Conservation (phyloP, 202 grass and related monocot species). For the Setaria italica region DNA sequence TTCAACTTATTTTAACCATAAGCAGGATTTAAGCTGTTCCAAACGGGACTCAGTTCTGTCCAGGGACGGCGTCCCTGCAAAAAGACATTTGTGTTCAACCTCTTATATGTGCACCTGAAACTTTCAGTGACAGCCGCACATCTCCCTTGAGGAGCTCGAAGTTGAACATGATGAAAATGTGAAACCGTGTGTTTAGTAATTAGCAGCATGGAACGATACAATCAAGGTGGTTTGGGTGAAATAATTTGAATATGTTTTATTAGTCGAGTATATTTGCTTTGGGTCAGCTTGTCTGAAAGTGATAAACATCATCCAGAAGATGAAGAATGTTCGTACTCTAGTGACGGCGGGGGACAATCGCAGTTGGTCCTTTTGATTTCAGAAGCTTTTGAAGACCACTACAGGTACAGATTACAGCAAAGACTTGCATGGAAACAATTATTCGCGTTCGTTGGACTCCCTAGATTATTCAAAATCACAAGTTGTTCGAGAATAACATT, state of each 20-base stretch:
- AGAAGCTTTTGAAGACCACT: background rate
- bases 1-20: too few species aligned
- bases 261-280: background rate
- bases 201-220: background rate
- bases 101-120: too few species aligned
- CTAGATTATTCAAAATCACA: background rate
- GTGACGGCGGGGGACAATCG: background rate
- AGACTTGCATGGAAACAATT: background rate
- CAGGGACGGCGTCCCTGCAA: too few species aligned
- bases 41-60: too few species aligned
- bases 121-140: background rate
- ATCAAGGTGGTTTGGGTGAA: background rate
- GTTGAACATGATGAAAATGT: background rate
- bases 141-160: too few species aligned
- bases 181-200: background rate
- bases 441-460: background rate
- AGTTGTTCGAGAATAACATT: background rate
- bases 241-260: background rate
- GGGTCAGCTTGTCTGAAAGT: background rate
- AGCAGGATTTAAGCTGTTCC: too few species aligned
- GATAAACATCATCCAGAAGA: background rate
- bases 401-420: background rate
- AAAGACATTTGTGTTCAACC: too few species aligned
- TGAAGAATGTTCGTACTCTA: background rate
- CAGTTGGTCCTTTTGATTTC: background rate